Evolutionary conservation across 768 basidiomycete species (phyloP).

Genomic region (Tricholoma hemisulphureum): DNA sequence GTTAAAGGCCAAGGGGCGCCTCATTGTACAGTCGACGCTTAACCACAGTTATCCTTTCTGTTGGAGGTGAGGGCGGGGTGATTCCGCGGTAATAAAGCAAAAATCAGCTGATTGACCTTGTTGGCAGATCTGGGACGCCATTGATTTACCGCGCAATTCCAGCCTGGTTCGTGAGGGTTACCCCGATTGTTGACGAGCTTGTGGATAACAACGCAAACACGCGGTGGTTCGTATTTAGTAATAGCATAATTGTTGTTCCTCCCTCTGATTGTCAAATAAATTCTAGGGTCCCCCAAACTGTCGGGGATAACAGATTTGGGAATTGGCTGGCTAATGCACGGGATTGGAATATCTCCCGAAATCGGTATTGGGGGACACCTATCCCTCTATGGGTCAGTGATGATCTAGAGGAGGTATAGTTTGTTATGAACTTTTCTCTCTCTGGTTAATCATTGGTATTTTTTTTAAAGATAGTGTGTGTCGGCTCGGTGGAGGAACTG

Average conservation of each 20-base stretch:
- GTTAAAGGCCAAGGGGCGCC: constrained; percentile 80
- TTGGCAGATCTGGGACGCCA: constrained; percentile 82
- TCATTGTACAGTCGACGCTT: constrained; percentile 83
- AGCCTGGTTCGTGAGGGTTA: constrained; percentile 92
- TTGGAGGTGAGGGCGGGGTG: constrained; percentile 67
- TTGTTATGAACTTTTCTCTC: neutral
- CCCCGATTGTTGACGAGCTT: constrained; percentile 79
- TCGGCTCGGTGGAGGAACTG: constrained; percentile 87
- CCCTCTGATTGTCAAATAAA: constrained; percentile 2
- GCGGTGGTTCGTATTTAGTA: constrained; percentile 60
- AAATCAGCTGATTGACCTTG: neutral
- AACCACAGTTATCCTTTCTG: constrained; percentile 96
- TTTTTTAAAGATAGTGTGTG: constrained; percentile 63
- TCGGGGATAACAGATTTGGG: constrained; percentile 91
- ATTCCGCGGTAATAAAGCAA: neutral
- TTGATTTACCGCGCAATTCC: constrained; percentile 96
- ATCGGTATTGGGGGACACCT: constrained; percentile 98
- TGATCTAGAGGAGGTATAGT: constrained; percentile 79
- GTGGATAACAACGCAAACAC: constrained; percentile 90
- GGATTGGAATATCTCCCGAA: constrained; percentile 99
- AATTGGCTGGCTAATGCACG: constrained; percentile 98
- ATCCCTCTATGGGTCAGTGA: constrained; percentile 96
- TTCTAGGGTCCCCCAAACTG: constrained; percentile 82
- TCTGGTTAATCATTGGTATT: neutral
- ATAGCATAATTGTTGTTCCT: neutral